These are phyloP conservation scores for Colletotrichum sp. DNA, from an alignment of 2,329 filamentous ascomycete species.

Conservation along the genomic window DNA sequence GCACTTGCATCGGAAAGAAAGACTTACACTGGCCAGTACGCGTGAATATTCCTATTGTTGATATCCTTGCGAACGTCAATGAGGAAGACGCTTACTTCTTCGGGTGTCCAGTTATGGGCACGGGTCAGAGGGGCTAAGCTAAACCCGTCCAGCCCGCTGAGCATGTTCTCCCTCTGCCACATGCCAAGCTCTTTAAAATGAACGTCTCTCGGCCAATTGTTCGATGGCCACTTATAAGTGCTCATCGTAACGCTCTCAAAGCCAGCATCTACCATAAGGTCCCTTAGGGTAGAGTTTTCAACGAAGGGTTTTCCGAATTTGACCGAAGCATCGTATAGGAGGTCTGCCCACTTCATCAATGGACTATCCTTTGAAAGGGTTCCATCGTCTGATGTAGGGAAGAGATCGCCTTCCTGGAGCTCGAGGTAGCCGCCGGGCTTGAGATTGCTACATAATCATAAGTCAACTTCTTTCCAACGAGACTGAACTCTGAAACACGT, in stretches of 20 bases:
- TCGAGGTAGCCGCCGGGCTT: constrained; percentile 48
- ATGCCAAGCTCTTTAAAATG: constrained; percentile 37
- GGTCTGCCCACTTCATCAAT: constrained; percentile 31
- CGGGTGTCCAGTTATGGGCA: constrained; percentile 33
- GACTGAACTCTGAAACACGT: too few species aligned
- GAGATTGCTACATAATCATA: constrained; percentile 26
- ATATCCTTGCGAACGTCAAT: not conserved
- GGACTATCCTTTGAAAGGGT: constrained; percentile 34
- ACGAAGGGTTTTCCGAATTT: not conserved
- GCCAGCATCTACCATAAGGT: constrained; percentile 20
- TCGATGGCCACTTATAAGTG: constrained; percentile 36
- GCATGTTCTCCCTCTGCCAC: constrained; percentile 36
- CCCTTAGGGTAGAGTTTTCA: too few species aligned
- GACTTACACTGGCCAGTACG: not conserved
- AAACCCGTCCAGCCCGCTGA: constrained; percentile 35
- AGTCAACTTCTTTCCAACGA: not conserved
- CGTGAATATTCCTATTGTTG: not conserved
- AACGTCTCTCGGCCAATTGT: constrained; percentile 36
- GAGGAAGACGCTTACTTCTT: constrained; percentile 32
- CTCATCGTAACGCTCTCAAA: constrained; percentile 35
- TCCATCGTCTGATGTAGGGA: not conserved
- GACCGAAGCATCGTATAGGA: constrained; percentile 32
- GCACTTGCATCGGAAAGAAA: too few species aligned
- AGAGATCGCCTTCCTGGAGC: constrained; percentile 20
- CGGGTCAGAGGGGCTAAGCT: constrained; percentile 39